Percentiles rank a stretch among this genome's conserved stretches.
These are phyloP conservation scores for Zea mays DNA, from an alignment of 176 grass and related monocot genomes.

Conservation along the genomic window Zm-B73-REFERENCE-NAM-5.0 NC_050103.1:44148501-44149000, in stretches of 20 bases:
- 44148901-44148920: no score
- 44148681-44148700: slow-evolving; percentile 34
- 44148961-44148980: slow-evolving; percentile 13
- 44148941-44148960: not conserved
- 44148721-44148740: no score
- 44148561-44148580: slow-evolving; percentile 20
- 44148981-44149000: not conserved
- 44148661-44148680: slow-evolving; percentile 40
- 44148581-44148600: slow-evolving; percentile 8
- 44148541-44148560: slow-evolving; percentile 11
- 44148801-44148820: no score
- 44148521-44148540: slow-evolving; percentile 35
- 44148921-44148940: no score
- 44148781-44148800: no score
- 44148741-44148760: no score
- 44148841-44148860: no score
- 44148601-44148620: not conserved
- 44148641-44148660: slow-evolving; percentile 29
- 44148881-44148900: no score
- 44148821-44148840: no score
- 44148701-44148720: no score
- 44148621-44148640: slow-evolving; percentile 43
- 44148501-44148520: slow-evolving; percentile 49
- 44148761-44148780: no score
- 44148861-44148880: no score